phyloP scores from a whole-genome alignment of 2,329 filamentous ascomycete genomes.

The Microdochium trichocladiopsis region DNA sequence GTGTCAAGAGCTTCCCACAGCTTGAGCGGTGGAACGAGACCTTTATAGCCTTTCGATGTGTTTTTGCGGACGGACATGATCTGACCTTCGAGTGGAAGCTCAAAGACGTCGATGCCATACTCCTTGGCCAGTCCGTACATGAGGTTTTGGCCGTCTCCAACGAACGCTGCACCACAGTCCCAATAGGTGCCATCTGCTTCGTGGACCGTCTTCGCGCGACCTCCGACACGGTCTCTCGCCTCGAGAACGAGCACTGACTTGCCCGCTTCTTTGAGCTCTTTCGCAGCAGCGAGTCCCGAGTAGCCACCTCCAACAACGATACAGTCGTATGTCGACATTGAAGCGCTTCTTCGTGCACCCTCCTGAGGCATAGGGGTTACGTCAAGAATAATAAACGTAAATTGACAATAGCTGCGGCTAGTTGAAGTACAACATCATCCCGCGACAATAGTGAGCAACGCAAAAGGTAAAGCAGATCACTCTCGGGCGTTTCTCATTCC shows the following conservation, averaged over 20 bases:
- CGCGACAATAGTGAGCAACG: too few species aligned
- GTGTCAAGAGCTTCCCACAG: constrained; percentile 6
- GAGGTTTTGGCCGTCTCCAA: constrained; percentile 9
- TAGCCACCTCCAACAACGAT: constrained; percentile 2
- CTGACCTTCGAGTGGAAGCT: constrained; percentile 3
- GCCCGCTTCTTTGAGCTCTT: constrained; percentile 4
- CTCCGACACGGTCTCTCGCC: constrained; percentile 8
- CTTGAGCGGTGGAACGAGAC: constrained; percentile 7
- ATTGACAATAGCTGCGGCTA: too few species aligned
- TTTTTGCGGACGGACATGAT: constrained; percentile 5
- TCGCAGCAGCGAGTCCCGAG: constrained; percentile 5
- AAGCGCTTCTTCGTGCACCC: not conserved
- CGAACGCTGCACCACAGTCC: constrained; percentile 11
- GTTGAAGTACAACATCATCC: too few species aligned
- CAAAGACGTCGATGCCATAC: constrained; percentile 2
- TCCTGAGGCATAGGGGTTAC: too few species aligned
- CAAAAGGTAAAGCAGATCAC: too few species aligned
- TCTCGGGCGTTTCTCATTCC: too few species aligned
- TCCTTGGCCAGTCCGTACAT: constrained; percentile 7
- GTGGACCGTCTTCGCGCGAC: constrained; percentile 5
- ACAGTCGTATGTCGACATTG: not conserved
- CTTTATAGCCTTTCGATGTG: constrained; percentile 3
- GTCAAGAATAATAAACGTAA: too few species aligned
- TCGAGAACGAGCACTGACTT: constrained; percentile 5
- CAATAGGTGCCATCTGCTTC: constrained; percentile 7